Evolutionary conservation across 345 rosid species (phyloP), one percentile per base, ranked within the genome.

Genomic region (Populus ilicifolia): DNA sequence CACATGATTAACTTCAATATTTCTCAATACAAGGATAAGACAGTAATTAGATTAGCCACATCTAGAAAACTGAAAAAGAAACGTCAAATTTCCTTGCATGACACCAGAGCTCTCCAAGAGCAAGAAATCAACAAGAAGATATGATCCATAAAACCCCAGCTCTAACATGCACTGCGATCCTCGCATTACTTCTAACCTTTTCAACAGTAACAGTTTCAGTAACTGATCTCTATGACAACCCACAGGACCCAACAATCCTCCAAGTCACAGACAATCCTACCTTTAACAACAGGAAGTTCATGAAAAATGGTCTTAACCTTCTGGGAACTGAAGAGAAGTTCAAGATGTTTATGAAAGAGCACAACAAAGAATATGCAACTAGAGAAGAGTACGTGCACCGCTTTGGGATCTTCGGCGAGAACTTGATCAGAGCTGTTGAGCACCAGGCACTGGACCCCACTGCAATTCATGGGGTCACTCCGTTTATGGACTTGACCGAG

Each of bases 401-500:
- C 25, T 87, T 95, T 16, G 85, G 90, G 10, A 78, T 95, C 39
- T 93, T 92, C 52, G 90, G 91, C 21, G 74, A 72, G 87, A 95
- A 95, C 87, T 43, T 93, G 73, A 74, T 87, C 43, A 89, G 81
- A 78, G 99, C 97, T 2, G 92, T 86, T 0, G 90, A 93, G 84
- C 97, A 95, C 71, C 97, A 95, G 89, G 81, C 81, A 54, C 69
- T 91, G 72, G 96, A 93, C 68, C 96, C 94, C 36, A 85, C 91
- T 11, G 96, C 96, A 1, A 82, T 86, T 50, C 98, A 93, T 21
- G 97, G 99, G 0, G 90, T 93, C 36, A 89, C 96, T 0, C 89
- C 78, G 63, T 93, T 95, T 89, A 90, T 93, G 66, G 99, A 93
- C 73, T 84, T 93, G 43, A 84, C 97, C 8, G 88, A 87, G 76